Evolutionary conservation across 2,329 filamentous ascomycete genomes (phyloP).

Genomic region (Pyrenophora teres): DNA sequence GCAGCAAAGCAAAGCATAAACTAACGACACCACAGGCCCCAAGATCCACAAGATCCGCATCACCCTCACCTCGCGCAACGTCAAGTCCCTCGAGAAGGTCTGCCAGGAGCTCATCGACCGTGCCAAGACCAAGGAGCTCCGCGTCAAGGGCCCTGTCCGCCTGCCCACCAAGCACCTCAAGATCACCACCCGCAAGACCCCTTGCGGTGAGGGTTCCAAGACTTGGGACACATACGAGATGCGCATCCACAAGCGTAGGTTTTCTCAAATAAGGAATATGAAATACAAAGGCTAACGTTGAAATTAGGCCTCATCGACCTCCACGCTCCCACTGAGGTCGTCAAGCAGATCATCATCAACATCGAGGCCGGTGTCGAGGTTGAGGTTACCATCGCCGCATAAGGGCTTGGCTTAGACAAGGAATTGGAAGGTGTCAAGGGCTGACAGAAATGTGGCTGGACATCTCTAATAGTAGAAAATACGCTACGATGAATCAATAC

Average conservation of each 20-base stretch:
- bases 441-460: slow-evolving; percentile 29
- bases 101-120: slow-evolving; percentile 98
- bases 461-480: slow-evolving; percentile 29
- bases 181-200: slow-evolving; percentile 98
- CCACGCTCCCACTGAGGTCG: slow-evolving; percentile 95
- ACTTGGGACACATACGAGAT: slow-evolving; percentile 99
- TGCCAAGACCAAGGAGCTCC: slow-evolving; percentile 96
- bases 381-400: slow-evolving; percentile 89
- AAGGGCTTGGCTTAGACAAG: slow-evolving; percentile 43
- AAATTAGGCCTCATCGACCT: slow-evolving; percentile 81
- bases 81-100: slow-evolving; percentile 84
- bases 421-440: slow-evolving; percentile 15
- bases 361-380: slow-evolving; percentile 93
- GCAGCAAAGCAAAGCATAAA: background rate
- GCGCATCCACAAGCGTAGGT: slow-evolving; percentile 90
- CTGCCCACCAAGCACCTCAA: slow-evolving; percentile 96
- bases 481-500: slow-evolving; percentile 30
- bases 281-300: background rate
- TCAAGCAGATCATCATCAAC: slow-evolving; percentile 97
- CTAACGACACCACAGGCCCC: slow-evolving; percentile 4
- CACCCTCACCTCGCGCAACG: slow-evolving; percentile 94
- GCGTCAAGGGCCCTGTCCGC: slow-evolving; percentile 97
- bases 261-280: background rate
- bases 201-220: slow-evolving; percentile 99
- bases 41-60: slow-evolving; percentile 72